Conservation (phyloP, 228 moss, liverwort and hornwort species). For the Sphagnum magellanicum region DNA sequence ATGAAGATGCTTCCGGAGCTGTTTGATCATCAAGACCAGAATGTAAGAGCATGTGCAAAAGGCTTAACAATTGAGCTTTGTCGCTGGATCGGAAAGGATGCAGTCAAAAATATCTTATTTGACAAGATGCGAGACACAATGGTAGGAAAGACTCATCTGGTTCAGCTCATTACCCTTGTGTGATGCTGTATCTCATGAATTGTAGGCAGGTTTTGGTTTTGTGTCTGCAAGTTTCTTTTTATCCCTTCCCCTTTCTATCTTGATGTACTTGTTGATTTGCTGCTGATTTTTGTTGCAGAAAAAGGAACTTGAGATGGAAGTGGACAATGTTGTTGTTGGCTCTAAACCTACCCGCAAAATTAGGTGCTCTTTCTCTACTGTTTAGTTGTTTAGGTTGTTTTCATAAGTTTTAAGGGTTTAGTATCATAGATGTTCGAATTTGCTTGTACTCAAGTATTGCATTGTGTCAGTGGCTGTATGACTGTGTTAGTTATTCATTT, state of each 20-base stretch:
- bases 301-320: slow-evolving; percentile 93
- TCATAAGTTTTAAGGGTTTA: too few species aligned
- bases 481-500: not conserved
- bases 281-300: slow-evolving; percentile 26
- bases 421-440: too few species aligned
- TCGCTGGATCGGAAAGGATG: slow-evolving; percentile 98
- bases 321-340: slow-evolving; percentile 71
- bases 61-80: slow-evolving; percentile 98
- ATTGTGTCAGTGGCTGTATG: too few species aligned
- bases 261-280: too few species aligned
- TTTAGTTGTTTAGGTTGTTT: not conserved
- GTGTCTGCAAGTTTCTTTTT: not conserved
- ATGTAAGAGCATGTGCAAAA: slow-evolving; percentile 94
- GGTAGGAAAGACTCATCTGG: slow-evolving; percentile 14
- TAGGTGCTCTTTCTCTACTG: slow-evolving; percentile 22
- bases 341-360: slow-evolving; percentile 90
- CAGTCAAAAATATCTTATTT: slow-evolving; percentile 86
- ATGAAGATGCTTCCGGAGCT: slow-evolving; percentile 93
- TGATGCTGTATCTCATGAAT: not conserved
- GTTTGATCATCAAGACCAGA: slow-evolving; percentile 96
- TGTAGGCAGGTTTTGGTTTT: not conserved
- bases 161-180: not conserved
- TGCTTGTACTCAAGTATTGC: too few species aligned
- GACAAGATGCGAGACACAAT: slow-evolving; percentile 99
- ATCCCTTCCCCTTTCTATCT: not conserved